Evolutionary conservation across 345 rosid genomes (phyloP), one percentile per base, ranked within the genome.

Genomic region (Eucalyptus regnans): DNA sequence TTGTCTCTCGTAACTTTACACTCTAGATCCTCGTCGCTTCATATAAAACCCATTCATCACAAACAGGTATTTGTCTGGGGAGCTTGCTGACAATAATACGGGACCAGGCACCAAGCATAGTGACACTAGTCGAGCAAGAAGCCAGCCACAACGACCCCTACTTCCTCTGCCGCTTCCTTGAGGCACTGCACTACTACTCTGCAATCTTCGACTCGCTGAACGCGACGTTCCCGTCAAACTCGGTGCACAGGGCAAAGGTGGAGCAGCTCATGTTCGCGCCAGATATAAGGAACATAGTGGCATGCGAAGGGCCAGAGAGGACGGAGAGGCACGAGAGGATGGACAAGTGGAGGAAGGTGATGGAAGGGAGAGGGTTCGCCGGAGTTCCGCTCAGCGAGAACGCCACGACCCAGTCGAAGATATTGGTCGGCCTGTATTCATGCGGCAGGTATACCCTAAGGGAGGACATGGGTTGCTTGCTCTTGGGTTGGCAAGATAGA

Each of bases 281-380:
- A 13, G 95, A 94, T 91, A 95, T 95, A 88, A 89, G 89, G 88
- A 94, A 95, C 93, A 94, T 94, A 43, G 95, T 94, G 89, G 94
- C 96, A 7, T 93, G 92, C 86, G 95, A 95, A 83, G 97, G 97
- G 22, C 87, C 91, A 4, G 97, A 94, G 88, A 92, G 96, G 91
- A 90, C 88, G 12, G 94, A 76, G 88, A 92, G 96, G 89, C 96
- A 95, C 29, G 96, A 94, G 90, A 91, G 93, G 92, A 91, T 93
- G 71, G 97, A 94, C 87, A 95, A 92, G 90, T 95, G 95, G 97
- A 93, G 95, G 90, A 94, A 93, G 91, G 7, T 93, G 56, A 92
- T 95, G 95, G 97, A 95, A 87, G 94, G 94, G 17, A 93, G 92
- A 90, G 97, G 96, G 87, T 94, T 94, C 88, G 91, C 89, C 43